Base-by-base conservation (phyloP, 768 basidiomycete genomes). In the Tylopilus plumbeoviolaceoides region DNA sequence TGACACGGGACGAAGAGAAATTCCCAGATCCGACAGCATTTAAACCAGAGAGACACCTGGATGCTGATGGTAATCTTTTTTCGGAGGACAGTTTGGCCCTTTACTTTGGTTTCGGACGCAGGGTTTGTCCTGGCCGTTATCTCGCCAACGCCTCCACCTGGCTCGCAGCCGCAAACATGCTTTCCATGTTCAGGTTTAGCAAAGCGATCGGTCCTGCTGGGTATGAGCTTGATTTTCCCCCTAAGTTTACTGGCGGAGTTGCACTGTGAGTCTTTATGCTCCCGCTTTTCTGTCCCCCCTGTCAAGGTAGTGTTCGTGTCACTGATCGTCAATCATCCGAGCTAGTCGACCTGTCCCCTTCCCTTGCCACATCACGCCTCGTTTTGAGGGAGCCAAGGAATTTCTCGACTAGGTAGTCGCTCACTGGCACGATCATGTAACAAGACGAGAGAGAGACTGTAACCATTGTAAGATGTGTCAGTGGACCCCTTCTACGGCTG, bases 101-200 rank as follows among this genome's bases (percentile, higher is more conserved):
- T 8, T 63, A 36, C n/a, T 74, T 71, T 47, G 72, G 73, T 3
- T 72, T 69, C 45, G 73, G 73, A 20, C 59, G 68, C 33, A 54
- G 63, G 46, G 43, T 47, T 1, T 61, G 58, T 28, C 46, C 63
- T 11, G 70, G 67, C 10, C 59, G 64, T 8, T 39, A 53, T 40
- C 42, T 63, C 31, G 64, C 62, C 17, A 41, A 44, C 15, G 41
- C 57, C 9, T 58, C 60, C 3, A 18, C 18, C 7, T 67, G 66
- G 66, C 53, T 63, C 17, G 60, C 57, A 9, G 48, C 49, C 7
- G 58, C 47, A 28, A 50, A 31, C n/a, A 60, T 67, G 50, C 40
- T 68, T 0, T 44, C 56, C 15, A 35, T 58, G 38, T 63, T 66
- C 44, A 58, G 23, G 33, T 58, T 66, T 8, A 46, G 55, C 53